A percentile compares a stretch with the other conserved stretches of the same genome.
phyloP scores from a whole-genome alignment of 2,329 filamentous ascomycete species.

The Massarina eburnea region DNA sequence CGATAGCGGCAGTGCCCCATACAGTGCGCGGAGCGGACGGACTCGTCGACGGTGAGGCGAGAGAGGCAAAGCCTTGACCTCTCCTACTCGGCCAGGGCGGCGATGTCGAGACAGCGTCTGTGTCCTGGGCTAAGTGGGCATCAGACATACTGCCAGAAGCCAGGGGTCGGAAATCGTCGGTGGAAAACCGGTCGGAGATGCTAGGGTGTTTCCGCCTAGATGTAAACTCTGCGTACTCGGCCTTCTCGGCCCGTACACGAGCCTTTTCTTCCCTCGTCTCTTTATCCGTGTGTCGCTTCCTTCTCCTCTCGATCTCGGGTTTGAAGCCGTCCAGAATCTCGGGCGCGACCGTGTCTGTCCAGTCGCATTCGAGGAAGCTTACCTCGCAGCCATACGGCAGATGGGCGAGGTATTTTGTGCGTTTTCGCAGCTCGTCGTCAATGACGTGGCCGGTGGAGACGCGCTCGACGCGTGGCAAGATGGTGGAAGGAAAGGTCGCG shows the following conservation, averaged over 20 bases:
- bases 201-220: slow-evolving; percentile 62
- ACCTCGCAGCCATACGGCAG: slow-evolving; percentile 89
- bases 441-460: slow-evolving; percentile 86
- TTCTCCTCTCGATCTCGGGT: slow-evolving; percentile 73
- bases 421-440: slow-evolving; percentile 79
- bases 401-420: slow-evolving; percentile 84
- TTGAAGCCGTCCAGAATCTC: slow-evolving; percentile 75
- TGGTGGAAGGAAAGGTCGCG: slow-evolving; percentile 77
- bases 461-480: slow-evolving; percentile 84
- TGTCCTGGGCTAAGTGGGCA: slow-evolving; percentile 26
- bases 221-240: slow-evolving; percentile 72
- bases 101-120: slow-evolving; percentile 43
- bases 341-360: slow-evolving; percentile 81
- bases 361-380: slow-evolving; percentile 89
- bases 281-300: slow-evolving; percentile 80
- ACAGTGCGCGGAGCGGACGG: slow-evolving; percentile 77
- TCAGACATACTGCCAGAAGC: slow-evolving; percentile 30
- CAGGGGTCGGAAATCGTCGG: slow-evolving; percentile 48
- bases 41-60: slow-evolving; percentile 80
- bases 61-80: slow-evolving; percentile 60
- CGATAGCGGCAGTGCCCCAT: slow-evolving; percentile 81
- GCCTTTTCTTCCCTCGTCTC: slow-evolving; percentile 85
- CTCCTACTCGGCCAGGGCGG: slow-evolving; percentile 58
- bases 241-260: slow-evolving; percentile 75
- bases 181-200: slow-evolving; percentile 56